A percentile compares a stretch with the other conserved stretches of the same genome.
Evolutionary conservation across 352 stramenopile species (phyloP).

Genomic region (Phytophthora colocasiae): DNA sequence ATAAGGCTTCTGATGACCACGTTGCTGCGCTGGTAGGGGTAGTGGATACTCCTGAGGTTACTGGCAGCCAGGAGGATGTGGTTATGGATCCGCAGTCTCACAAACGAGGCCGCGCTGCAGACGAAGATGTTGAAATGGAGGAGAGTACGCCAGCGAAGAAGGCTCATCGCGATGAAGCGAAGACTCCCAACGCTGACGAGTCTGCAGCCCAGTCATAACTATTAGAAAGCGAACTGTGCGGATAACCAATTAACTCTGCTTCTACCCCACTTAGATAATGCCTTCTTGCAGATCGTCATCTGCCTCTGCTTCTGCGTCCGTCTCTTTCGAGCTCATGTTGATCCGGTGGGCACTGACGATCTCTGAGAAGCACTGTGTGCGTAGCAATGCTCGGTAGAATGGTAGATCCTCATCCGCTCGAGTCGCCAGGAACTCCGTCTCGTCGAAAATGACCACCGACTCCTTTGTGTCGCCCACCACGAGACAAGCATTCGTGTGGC

Average conservation of each 20-base stretch:
- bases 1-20: background rate
- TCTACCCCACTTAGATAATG: slow-evolving; percentile 45
- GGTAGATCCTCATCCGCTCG: slow-evolving; percentile 58
- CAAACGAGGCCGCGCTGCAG: slow-evolving; percentile 31
- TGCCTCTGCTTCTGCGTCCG: slow-evolving; percentile 27
- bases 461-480: slow-evolving; percentile 88
- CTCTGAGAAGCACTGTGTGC: slow-evolving; percentile 87
- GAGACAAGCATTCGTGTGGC: slow-evolving; percentile 78
- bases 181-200: slow-evolving; percentile 6
- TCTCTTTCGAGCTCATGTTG: slow-evolving; percentile 51
- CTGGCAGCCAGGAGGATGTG: slow-evolving; percentile 12
- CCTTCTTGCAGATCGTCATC: slow-evolving; percentile 56
- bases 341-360: slow-evolving; percentile 83
- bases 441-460: slow-evolving; percentile 89
- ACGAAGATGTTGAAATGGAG: slow-evolving; percentile 15
- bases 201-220: slow-evolving; percentile 22
- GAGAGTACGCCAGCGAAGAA: slow-evolving; percentile 34
- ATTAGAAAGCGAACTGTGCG: slow-evolving; percentile 19
- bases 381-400: slow-evolving; percentile 77
- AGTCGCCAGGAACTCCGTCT: slow-evolving; percentile 81
- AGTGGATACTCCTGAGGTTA: slow-evolving; percentile 14
- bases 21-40: too few species aligned
- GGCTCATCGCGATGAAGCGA: slow-evolving; percentile 21
- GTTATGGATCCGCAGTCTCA: slow-evolving; percentile 9
- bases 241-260: slow-evolving; percentile 8